Base-by-base conservation (phyloP, 2,329 filamentous ascomycete species). In the Apiospora pterosperma region DNA sequence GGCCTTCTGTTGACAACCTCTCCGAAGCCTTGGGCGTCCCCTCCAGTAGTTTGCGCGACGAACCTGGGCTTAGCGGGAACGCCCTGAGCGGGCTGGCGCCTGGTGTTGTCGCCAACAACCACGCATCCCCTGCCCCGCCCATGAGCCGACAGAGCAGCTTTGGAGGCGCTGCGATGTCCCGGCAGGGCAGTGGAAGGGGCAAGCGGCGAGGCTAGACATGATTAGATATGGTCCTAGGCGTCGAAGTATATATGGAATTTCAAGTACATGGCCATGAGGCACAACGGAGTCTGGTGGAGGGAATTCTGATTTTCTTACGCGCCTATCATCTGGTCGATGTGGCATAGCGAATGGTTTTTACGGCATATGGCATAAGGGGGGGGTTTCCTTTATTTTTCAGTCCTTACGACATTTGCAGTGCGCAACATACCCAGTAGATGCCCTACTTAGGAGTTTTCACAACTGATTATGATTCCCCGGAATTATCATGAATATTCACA, bases 101-200 rank as follows among this genome's bases (percentile, higher is more conserved):
- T 42, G 64, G 65, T 25, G 67, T 69, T 10, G 62, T 52, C n/a
- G 61, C 66, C 10, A 72, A 69, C 60, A 68, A 67, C 52, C 23
- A 63, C 38, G 42, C 61, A 4, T 68, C 70, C 5, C 64, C 76
- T 31, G 80, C 79, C 0, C 77, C 78, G 16, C 80, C 84, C 1
- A 86, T 86, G 82, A 86, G 84, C 69, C 81, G 84, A 41, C 83
- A 84, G 72, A 86, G 82, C 75, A 86, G 84, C 63, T 76, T 82
- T 4, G 84, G 84, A 28, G 85, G 85, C 48, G 81, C 82, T 36
- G 78, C 83, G 14, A 87, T 87, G 85, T 87, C 84, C 68, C 79
- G 85, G 25, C 82, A 79, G 28, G 79, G 81, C 55, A 85, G 83
- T 67, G 81, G 80, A 25, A 75, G 65, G 58, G 61, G 65, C 3